phyloP scores from a whole-genome alignment of 495 filamentous ascomycete species.

The Hyphodiscus hymeniophilus region DNA sequence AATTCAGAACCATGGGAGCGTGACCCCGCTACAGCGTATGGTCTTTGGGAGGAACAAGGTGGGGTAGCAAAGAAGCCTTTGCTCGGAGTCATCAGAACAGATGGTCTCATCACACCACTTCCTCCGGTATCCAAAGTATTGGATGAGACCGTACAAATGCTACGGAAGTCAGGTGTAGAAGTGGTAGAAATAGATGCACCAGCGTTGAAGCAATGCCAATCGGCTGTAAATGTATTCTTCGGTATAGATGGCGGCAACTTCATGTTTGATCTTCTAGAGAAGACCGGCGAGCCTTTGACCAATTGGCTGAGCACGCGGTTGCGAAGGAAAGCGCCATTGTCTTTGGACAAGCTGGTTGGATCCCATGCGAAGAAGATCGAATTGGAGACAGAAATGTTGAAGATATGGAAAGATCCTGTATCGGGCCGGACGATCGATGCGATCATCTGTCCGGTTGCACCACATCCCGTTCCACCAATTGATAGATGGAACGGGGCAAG shows the following conservation, averaged over 20 bases:
- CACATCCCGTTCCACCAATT: constrained; percentile 55
- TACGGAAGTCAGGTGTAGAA: constrained; percentile 39
- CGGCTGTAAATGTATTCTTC: constrained; percentile 49
- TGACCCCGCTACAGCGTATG: constrained; percentile 32
- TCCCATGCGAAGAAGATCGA: constrained; percentile 40
- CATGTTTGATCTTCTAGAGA: constrained; percentile 47
- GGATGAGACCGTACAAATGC: constrained; percentile 36
- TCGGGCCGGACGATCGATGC: constrained; percentile 36
- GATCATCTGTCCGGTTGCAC: constrained; percentile 45
- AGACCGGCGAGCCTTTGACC: constrained; percentile 46
- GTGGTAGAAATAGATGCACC: constrained; percentile 46
- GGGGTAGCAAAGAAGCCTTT: constrained; percentile 27
- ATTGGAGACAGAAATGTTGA: constrained; percentile 46
- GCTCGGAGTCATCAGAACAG: constrained; percentile 48
- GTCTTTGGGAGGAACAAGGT: constrained; percentile 29
- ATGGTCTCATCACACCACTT: constrained; percentile 49
- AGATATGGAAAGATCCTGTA: constrained; percentile 39
- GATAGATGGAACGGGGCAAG: constrained; percentile 55
- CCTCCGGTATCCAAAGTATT: constrained; percentile 48
- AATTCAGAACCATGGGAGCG: constrained; percentile 30
- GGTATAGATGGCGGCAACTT: constrained; percentile 41
- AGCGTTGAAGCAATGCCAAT: constrained; percentile 42
- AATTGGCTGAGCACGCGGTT: constrained; percentile 48
- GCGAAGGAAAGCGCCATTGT: constrained; percentile 32
- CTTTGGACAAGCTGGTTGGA: constrained; percentile 35